Conservation (phyloP, 352 stramenopile genomes). For the Phytopythium kandeliae region DNA sequence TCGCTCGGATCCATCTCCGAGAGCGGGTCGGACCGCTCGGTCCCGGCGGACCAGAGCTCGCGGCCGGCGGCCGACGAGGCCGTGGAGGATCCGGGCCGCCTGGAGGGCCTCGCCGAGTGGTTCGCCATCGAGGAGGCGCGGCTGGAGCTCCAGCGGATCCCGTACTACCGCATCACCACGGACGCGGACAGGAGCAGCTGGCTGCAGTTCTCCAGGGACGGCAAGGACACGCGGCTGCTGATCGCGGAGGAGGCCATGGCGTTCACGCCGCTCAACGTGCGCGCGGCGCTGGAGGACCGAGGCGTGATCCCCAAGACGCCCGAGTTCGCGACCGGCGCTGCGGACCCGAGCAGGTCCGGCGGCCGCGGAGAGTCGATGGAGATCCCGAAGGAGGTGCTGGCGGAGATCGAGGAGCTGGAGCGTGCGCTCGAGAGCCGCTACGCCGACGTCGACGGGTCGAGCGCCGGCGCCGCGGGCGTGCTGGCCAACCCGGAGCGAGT, state of each 20-base stretch:
- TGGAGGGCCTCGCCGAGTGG: constrained; percentile 67
- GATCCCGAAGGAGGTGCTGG: constrained; percentile 37
- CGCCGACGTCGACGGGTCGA: constrained; percentile 11
- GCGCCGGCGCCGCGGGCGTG: neutral
- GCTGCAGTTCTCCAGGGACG: constrained; percentile 41
- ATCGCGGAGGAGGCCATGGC: constrained; percentile 65
- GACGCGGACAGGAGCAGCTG: constrained; percentile 49
- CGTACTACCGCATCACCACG: constrained; percentile 52
- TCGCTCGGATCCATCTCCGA: neutral
- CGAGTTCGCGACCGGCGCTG: neutral
- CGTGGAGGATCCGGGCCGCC: constrained; percentile 25
- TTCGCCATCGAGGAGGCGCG: constrained; percentile 68
- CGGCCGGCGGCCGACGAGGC: constrained; percentile 9
- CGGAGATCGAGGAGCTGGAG: constrained; percentile 56
- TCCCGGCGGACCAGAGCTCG: neutral
- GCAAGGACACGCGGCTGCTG: constrained; percentile 46
- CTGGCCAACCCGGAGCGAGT: constrained; percentile 65
- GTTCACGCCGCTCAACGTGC: constrained; percentile 51
- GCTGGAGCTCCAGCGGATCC: constrained; percentile 58
- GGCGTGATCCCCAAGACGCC: constrained; percentile 52
- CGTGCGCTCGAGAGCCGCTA: constrained; percentile 34
- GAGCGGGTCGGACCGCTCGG: neutral
- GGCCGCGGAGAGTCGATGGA: constrained; percentile 2
- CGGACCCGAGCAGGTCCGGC: neutral
- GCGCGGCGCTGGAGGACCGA: constrained; percentile 52